A percentile compares a stretch with the other conserved stretches of the same genome.
These are phyloP conservation scores for Aspergillus clavatus DNA, from an alignment of 2,329 filamentous ascomycete species.

Conservation along the genomic window DNA sequence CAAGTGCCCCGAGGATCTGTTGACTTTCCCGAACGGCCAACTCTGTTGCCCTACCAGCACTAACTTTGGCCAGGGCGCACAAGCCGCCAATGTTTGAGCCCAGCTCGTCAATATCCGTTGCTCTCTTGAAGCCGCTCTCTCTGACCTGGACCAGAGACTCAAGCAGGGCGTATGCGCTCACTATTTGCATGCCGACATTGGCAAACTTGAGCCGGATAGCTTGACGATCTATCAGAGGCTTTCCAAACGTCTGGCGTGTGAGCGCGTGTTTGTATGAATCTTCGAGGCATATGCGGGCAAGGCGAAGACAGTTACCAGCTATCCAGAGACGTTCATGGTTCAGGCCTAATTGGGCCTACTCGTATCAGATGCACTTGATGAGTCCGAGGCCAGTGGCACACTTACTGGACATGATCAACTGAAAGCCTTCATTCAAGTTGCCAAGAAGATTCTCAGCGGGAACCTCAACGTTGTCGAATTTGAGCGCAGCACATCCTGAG, in stretches of 20 bases:
- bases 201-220: conserved; percentile 55
- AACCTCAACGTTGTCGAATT: conserved; percentile 77
- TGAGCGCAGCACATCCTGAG: conserved; percentile 66
- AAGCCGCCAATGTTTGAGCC: conserved; percentile 22
- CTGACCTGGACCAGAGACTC: conserved; percentile 53
- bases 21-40: conserved; percentile 50
- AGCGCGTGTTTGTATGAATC: conserved; percentile 51
- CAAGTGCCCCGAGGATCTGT: conserved; percentile 52
- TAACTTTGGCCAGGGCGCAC: conserved; percentile 40
- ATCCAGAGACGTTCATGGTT: conserved; percentile 58
- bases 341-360: conserved; percentile 48
- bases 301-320: conserved; percentile 52
- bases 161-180: conserved; percentile 55
- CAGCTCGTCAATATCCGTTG: conserved; percentile 11
- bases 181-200: conserved; percentile 51
- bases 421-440: conserved; percentile 61
- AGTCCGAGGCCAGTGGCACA: too few species aligned
- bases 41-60: conserved; percentile 48
- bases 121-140: conserved; percentile 15
- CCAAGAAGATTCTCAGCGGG: conserved; percentile 69
- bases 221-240: conserved; percentile 52
- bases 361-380: too few species aligned
- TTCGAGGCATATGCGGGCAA: conserved; percentile 53
- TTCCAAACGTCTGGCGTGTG: conserved; percentile 53
- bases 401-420: conserved; percentile 64